Evolutionary conservation across 164 flowering plant species (phyloP), one percentile per base, ranked within the genome.

Genomic region (Malania oleifera): DNA sequence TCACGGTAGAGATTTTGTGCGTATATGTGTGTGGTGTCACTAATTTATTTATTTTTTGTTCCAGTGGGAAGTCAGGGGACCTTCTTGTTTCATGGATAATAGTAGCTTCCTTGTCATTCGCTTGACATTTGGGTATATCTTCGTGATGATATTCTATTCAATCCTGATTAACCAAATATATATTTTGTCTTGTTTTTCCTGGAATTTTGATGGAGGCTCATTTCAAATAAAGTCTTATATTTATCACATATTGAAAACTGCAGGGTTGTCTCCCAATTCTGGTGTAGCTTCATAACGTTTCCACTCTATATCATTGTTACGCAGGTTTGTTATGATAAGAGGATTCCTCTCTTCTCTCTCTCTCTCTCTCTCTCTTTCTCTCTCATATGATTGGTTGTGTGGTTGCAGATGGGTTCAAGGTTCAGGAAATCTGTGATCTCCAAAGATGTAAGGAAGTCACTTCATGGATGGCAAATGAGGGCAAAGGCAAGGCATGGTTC

Each of bases 271-370:
- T 66, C 82, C 27, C 98, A 88, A 55, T 70, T 75, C 63, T 91
- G 98, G 96, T 91, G 96, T 66, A 91, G 96, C 81, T 91, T 71
- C 56, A 67, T 74, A 49, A 84, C 96, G 45, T 85, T 91, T 66
- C 98, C 98, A 1, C 84, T 88, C 46, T 86, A 84, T 60, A 78
- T 91, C 44, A 82, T 91, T 62, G 40, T 87, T 35, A 69, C 97
- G 58, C 91, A 90, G 97, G 97, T 87, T n/a, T 31, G 63, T 34
- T 12, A 34, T 1, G 11, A 12, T 13, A 13, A 14, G 17, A n/a
- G 39, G 12, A 6, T 25, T 31, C 50, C n/a, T 44, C 27, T 25
- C 27, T 43, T 17, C 40, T 5, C 19, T 24, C 37, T 22, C 48
- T 39, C n/a, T 54, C n/a, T 6, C 7, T 59, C 41, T 26, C 25